These are phyloP conservation scores for Amanita pseudoporphyria DNA, from an alignment of 768 basidiomycete genomes.

Conservation along the genomic window DNA sequence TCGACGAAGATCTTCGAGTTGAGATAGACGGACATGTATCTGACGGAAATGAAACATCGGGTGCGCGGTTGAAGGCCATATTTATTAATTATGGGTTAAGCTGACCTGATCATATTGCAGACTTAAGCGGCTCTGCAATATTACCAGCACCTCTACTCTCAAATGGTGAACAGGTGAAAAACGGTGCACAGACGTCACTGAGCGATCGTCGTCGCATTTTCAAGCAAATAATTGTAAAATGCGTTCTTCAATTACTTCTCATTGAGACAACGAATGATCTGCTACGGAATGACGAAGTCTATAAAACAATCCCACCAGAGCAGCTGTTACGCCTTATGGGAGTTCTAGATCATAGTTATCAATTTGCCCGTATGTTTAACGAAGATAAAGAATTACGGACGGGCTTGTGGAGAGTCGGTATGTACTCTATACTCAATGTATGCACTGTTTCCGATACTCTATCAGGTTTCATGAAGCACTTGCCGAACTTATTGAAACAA, in stretches of 20 bases:
- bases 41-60: conserved; percentile 45
- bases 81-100: not conserved
- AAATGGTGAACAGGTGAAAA: conserved; percentile 41
- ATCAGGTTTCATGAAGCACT: conserved; percentile 97
- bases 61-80: conserved; percentile 10
- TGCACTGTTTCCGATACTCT: not conserved
- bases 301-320: conserved; percentile 87
- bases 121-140: conserved; percentile 56
- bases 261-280: conserved; percentile 98
- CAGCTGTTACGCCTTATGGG: conserved; percentile 92
- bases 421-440: not conserved
- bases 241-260: conserved; percentile 89
- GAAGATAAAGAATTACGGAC: conserved; percentile 96
- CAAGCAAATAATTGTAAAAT: conserved; percentile 99
- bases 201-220: conserved; percentile 78
- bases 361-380: conserved; percentile 95
- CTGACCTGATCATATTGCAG: conserved; percentile 26
- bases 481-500: conserved; percentile 95
- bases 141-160: conserved; percentile 87
- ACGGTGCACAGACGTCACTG: conserved; percentile 43
- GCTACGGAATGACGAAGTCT: conserved; percentile 85
- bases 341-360: conserved; percentile 93
- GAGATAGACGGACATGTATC: conserved; percentile 58
- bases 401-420: conserved; percentile 98
- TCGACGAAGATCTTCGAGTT: conserved; percentile 84